Percentiles rank a stretch among this genome's conserved stretches.
Conservation (phyloP, 2,329 filamentous ascomycete genomes). For the Aspergillus tanneri region DNA sequence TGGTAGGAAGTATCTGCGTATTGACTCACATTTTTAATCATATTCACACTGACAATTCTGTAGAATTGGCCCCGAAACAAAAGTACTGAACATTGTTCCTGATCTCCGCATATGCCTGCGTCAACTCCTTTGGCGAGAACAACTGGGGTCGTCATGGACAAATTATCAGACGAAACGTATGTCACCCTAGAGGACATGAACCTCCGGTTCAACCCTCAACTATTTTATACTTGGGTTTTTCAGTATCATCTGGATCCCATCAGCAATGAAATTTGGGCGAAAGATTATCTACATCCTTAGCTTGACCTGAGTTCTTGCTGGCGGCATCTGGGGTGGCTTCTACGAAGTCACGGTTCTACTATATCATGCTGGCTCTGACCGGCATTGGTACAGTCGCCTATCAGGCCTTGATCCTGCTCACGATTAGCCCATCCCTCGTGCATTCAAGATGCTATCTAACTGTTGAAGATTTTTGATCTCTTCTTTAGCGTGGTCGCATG, state of each 20-base stretch:
- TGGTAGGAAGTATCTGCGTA: too few species aligned
- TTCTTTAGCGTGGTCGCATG: slow-evolving; percentile 42
- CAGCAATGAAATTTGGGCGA: slow-evolving; percentile 35
- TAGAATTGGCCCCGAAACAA: slow-evolving; percentile 39
- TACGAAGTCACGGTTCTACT: slow-evolving; percentile 29
- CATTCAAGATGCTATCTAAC: slow-evolving; percentile 1
- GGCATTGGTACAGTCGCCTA: slow-evolving; percentile 40
- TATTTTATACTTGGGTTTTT: slow-evolving; percentile 44
- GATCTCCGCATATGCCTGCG: slow-evolving; percentile 42
- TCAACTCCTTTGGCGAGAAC: slow-evolving; percentile 44
- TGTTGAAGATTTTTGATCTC: slow-evolving; percentile 36
- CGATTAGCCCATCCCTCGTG: slow-evolving; percentile 20
- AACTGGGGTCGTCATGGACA: slow-evolving; percentile 45
- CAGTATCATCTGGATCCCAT: slow-evolving; percentile 42
- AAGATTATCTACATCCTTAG: slow-evolving; percentile 39
- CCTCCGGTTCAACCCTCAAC: slow-evolving; percentile 42
- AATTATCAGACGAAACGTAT: slow-evolving; percentile 40
- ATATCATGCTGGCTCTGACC: slow-evolving; percentile 30
- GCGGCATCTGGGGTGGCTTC: slow-evolving; percentile 35
- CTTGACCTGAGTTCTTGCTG: slow-evolving; percentile 30
- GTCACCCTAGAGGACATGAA: slow-evolving; percentile 44
- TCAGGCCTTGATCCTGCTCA: slow-evolving; percentile 41
- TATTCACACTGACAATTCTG: not conserved
- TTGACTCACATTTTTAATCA: not conserved
- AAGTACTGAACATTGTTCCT: slow-evolving; percentile 44